A percentile compares a stretch with the other conserved stretches of the same genome.
Evolutionary conservation across 2,329 filamentous ascomycete species (phyloP).

Genomic region (Talaromyces amestolkiae): DNA sequence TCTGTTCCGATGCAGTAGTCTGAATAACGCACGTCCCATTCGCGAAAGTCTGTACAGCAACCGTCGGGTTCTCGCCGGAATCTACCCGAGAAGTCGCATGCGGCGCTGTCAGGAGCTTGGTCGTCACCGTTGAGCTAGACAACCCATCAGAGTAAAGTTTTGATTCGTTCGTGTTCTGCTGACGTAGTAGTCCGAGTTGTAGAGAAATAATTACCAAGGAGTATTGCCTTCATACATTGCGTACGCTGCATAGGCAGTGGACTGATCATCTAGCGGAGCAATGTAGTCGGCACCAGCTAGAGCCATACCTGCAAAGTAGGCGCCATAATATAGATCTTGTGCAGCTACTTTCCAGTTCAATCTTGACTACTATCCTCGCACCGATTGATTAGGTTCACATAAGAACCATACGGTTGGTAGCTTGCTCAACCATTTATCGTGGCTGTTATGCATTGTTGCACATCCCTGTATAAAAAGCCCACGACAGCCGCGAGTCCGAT

Average conservation of each 20-base stretch:
- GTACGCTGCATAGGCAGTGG: constrained; percentile 47
- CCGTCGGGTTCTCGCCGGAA: constrained; percentile 42
- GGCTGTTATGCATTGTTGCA: too few species aligned
- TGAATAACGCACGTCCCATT: constrained; percentile 47
- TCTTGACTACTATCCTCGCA: too few species aligned
- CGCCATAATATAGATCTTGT: constrained; percentile 46
- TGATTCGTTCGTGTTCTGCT: constrained; percentile 31
- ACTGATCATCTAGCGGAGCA: constrained; percentile 48
- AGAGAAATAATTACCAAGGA: constrained; percentile 43
- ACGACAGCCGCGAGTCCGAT: too few species aligned
- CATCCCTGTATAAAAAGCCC: too few species aligned
- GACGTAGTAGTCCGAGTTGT: constrained; percentile 34
- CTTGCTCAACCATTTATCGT: too few species aligned
- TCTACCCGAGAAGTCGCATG: constrained; percentile 48
- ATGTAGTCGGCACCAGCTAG: constrained; percentile 44
- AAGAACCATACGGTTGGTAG: too few species aligned
- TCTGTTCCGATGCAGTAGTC: constrained; percentile 34
- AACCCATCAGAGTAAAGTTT: constrained; percentile 47
- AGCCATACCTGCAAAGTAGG: constrained; percentile 48
- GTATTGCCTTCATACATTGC: constrained; percentile 42
- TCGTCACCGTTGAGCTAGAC: constrained; percentile 33
- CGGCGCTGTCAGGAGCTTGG: constrained; percentile 48
- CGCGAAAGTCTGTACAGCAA: constrained; percentile 49
- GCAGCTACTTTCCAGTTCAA: too few species aligned
- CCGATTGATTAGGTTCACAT: too few species aligned